Evolutionary conservation across 148 eudicot species (phyloP).

Genomic region (Nepenthes mirabilis): DNA sequence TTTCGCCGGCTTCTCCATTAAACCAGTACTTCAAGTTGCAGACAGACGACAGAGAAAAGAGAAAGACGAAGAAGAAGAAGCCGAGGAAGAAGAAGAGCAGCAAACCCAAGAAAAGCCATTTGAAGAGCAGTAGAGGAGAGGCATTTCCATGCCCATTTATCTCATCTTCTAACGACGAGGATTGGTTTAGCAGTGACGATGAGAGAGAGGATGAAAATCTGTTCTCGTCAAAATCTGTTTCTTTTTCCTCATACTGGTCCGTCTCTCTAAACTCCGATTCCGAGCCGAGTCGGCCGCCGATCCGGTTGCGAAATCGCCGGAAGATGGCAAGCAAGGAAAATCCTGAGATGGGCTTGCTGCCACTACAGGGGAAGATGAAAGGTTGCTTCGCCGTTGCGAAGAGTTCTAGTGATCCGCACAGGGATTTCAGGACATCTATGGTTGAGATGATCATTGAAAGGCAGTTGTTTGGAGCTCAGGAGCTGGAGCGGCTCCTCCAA

Average conservation of each 20-base stretch:
- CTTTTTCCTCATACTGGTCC: slow-evolving; percentile 30
- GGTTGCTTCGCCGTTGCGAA: slow-evolving; percentile 58
- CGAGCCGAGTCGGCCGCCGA: slow-evolving; percentile 8
- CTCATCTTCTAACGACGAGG: slow-evolving; percentile 13
- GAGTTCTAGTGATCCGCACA: slow-evolving; percentile 62
- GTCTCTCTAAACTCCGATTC: slow-evolving; percentile 39
- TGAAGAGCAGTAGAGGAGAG: slow-evolving; percentile 1
- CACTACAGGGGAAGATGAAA: slow-evolving; percentile 31
- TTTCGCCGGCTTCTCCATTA: slow-evolving; percentile 34
- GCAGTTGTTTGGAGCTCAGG: slow-evolving; percentile 41
- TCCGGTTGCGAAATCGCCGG: slow-evolving; percentile 6
- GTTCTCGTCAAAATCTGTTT: slow-evolving; percentile 34
- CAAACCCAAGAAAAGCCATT: neutral
- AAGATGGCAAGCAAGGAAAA: slow-evolving; percentile 1
- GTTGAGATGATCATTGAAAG: slow-evolving; percentile 71
- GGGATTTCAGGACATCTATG: slow-evolving; percentile 67
- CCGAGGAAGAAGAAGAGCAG: neutral
- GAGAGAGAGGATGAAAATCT: slow-evolving; percentile 32
- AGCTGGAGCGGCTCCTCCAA: slow-evolving; percentile 33
- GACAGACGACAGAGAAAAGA: neutral
- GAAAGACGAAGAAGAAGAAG: slow-evolving; percentile 6
- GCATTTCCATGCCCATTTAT: slow-evolving; percentile 9
- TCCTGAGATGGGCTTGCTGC: slow-evolving; percentile 7
- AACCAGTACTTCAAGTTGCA: neutral
- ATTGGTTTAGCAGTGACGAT: slow-evolving; percentile 44